These are phyloP conservation scores for Choanephora cucurbitarum DNA, from an alignment of 371 early-diverging fungal genomes.

Conservation along the genomic window DNA sequence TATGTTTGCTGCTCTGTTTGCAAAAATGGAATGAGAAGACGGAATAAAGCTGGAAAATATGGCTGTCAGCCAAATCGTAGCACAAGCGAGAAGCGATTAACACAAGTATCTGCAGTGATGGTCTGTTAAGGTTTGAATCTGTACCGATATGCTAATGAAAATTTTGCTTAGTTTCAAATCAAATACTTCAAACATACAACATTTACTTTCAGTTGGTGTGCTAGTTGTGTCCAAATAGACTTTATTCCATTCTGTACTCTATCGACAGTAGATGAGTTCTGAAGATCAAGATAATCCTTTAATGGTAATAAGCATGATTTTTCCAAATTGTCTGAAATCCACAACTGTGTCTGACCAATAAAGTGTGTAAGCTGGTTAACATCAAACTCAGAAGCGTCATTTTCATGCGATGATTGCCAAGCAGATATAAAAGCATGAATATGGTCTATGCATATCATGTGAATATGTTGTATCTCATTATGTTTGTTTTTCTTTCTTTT, in stretches of 20 bases:
- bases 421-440: conserved; percentile 13
- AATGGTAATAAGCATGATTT: conserved; percentile 35
- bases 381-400: conserved; percentile 8
- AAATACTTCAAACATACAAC: background rate
- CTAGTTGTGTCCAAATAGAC: conserved; percentile 37
- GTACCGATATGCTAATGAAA: conserved; percentile 8
- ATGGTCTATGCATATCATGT: conserved; percentile 5
- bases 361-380: conserved; percentile 23
- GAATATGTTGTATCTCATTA: too few relatives aligned
- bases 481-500: too few relatives aligned
- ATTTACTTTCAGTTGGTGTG: conserved; percentile 40
- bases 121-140: conserved; percentile 6
- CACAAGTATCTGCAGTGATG: conserved; percentile 13
- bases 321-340: conserved; percentile 42
- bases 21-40: conserved; percentile 37
- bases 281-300: conserved; percentile 37
- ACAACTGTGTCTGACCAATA: conserved; percentile 43
- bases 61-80: conserved; percentile 49
- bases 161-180: background rate
- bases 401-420: background rate
- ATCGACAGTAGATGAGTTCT: conserved; percentile 21
- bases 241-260: conserved; percentile 28
- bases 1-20: conserved; percentile 9
- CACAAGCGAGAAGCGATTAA: conserved; percentile 53
- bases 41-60: conserved; percentile 43